Evolutionary conservation across 108 stramenopile genomes (phyloP), one percentile per base, ranked within the genome.

Genomic region (Stephanodiscus triporus): DNA sequence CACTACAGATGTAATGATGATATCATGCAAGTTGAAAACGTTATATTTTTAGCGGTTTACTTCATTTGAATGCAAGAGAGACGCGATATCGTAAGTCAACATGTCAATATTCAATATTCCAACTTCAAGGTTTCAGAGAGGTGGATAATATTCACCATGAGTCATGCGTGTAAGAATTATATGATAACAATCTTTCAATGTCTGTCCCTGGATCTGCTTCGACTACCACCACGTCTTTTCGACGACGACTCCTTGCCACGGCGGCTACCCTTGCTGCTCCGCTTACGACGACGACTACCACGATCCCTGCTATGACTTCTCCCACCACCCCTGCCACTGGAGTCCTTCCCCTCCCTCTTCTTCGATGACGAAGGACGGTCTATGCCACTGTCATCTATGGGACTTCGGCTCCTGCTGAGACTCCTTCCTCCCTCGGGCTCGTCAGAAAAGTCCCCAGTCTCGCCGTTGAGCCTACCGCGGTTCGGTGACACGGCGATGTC

Each of bases 261-360:
- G 10, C 72, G 72, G 51, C 72, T 73, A 19, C 72, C 72, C 50
- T 73, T 73, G 53, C 58, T 61, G 38, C 71, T 60, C 61, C 60
- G 60, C 36, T 73, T 73, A 55, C 72, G 72, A 6, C 75, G 69
- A 65, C 75, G 75, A 62, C 75, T 76, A 19, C 75, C 69, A 36
- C 63, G 70, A 63, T 72, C 75, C 37, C 75, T 76, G 62, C 76
- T 81, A 36, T 76, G 77, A 36, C 80, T 81, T 19, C 80, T 81
- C 27, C 70, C 77, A 37, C 71, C 72, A 40, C 71, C 49, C 71
- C 76, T 76, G 22, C 80, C 76, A 42, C 70, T 43, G 49, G 76
- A 66, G n/a, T 81, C 77, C 34, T 81, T 81, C 36, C 80, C 80
- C 26, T 78, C 77, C 37, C 80, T 72, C 66, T 77, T 81, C 63